Base-by-base conservation (phyloP, 2,329 filamentous ascomycete species). In the Sarocladium kiliense region DNA sequence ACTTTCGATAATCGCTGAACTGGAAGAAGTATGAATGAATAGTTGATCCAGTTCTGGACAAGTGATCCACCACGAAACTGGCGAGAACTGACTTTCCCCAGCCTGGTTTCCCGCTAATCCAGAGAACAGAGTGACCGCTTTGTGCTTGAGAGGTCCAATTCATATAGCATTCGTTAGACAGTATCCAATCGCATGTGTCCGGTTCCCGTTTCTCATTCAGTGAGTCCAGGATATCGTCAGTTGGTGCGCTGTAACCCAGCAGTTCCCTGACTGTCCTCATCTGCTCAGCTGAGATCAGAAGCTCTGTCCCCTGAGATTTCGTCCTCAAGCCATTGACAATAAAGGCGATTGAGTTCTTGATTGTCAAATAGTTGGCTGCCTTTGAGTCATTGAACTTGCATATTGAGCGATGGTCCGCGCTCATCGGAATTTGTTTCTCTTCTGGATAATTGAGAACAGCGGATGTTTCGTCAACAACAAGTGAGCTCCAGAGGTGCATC, bases 401-500 rank as follows among this genome's bases (percentile, higher is more conserved):
- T 6, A 69, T 64, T 7, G 56, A 59, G 3, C 63, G 59, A 54
- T 70, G 68, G 50, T 67, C 63, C 2, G 66, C 65, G 32, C 60
- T 58, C 44, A 68, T 57, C 2, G 61, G 61, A 16, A 61, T 54
- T 14, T 62, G 60, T 34, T 54, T 59, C 54, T 67, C 66, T 23
- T 59, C 56, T 0, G 50, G 56, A 41, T 63, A 65, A 12, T 62
- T 61, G 3, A 69, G 58, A 4, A 61, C 53, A 1, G 65, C 64
- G 4, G 65, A 63, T 14, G 62, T 57, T 12, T 56, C 57, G 10
- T 63, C 60, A 4, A 68, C 64, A 14, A 68, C 58, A 21, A 61
- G 53, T 1, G 58, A 27, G 36, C 56, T 60, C 23, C 63, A 56
- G 1, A 55, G 19, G n/a, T 55, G 58, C 45, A 59, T 45, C 11